Evolutionary conservation across 148 eudicot species (phyloP).

Genomic region (Gaultheria prostrata): DNA sequence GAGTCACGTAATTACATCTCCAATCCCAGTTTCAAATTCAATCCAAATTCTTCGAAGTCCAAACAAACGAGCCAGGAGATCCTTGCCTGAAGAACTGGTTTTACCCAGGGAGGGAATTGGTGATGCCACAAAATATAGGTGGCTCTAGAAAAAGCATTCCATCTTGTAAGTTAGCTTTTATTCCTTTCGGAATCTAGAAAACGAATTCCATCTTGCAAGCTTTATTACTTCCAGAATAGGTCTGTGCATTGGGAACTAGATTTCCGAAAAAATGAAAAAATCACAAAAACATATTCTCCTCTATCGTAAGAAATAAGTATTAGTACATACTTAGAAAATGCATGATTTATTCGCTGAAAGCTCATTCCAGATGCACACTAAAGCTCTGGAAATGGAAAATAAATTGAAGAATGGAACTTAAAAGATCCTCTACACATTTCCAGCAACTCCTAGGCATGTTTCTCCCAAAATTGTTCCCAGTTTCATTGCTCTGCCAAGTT

Average conservation of each 20-base stretch:
- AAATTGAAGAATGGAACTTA: neutral
- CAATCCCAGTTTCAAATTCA: neutral
- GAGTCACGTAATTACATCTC: neutral
- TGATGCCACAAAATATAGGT: neutral
- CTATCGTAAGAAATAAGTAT: neutral
- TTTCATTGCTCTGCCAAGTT: neutral
- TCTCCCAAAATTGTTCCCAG: neutral
- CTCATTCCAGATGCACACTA: neutral
- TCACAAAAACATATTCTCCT: neutral
- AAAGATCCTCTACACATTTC: neutral
- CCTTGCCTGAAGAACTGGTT: neutral
- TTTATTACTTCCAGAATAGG: neutral
- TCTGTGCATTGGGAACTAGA: neutral
- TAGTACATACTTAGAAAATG: neutral
- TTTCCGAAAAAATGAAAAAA: neutral
- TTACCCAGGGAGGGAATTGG: neutral
- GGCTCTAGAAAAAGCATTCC: neutral
- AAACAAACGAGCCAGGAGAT: neutral
- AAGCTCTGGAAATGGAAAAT: neutral
- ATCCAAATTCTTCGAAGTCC: neutral
- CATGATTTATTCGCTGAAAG: slow-evolving; percentile 8
- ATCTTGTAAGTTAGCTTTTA: neutral
- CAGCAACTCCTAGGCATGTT: neutral
- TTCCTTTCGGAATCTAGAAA: neutral
- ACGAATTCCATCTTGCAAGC: neutral